phyloP scores from a whole-genome alignment of 1,284 basidiomycete species.

The Gomphus bonarii region DNA sequence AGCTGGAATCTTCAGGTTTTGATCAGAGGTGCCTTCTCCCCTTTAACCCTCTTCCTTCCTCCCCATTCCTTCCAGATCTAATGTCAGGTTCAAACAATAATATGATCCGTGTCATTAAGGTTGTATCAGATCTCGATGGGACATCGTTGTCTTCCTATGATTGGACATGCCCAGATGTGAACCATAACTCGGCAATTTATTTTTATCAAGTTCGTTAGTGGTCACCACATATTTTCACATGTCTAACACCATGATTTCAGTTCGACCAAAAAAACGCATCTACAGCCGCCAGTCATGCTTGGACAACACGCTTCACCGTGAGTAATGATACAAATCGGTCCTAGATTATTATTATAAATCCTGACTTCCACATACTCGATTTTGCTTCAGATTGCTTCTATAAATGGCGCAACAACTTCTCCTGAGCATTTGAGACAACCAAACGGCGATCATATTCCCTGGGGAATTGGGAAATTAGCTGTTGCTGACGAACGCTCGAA shows the following conservation, averaged over 20 bases:
- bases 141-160: constrained; percentile 24
- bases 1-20: constrained; percentile 5
- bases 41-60: background rate
- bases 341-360: background rate
- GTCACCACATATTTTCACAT: background rate
- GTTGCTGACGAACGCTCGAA: background rate
- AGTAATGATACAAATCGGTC: background rate
- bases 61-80: constrained; percentile 19
- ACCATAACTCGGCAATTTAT: constrained; percentile 50
- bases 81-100: constrained; percentile 29
- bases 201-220: constrained; percentile 50
- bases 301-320: constrained; percentile 73
- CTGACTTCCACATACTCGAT: background rate
- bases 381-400: constrained; percentile 39
- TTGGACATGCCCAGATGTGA: constrained; percentile 30
- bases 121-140: constrained; percentile 25
- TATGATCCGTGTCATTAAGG: constrained; percentile 25
- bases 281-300: constrained; percentile 34
- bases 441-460: constrained; percentile 41
- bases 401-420: constrained; percentile 36
- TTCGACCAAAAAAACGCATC: constrained; percentile 25
- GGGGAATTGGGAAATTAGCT: constrained; percentile 46
- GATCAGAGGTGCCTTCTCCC: no score
- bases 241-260: background rate
- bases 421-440: constrained; percentile 47